Percentiles rank a stretch among this genome's conserved stretches.
Conservation (phyloP, 768 basidiomycete species). For the Neoboletus magnificus region DNA sequence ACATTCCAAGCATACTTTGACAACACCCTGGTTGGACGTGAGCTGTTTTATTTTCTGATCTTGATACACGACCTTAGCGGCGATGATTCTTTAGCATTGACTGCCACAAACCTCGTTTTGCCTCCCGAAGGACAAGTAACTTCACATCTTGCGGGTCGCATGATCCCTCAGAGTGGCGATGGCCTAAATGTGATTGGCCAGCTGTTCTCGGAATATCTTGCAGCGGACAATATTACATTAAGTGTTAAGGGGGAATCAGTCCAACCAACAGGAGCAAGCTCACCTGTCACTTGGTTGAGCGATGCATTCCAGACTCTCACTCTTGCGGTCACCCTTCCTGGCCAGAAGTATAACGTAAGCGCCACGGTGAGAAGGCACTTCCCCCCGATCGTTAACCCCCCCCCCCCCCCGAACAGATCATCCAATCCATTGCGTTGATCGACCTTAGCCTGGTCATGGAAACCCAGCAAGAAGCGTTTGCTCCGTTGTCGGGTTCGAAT, state of each 20-base stretch:
- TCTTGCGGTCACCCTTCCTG: conserved; percentile 59
- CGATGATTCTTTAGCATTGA: conserved; percentile 42
- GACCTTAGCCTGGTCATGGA: conserved; percentile 56
- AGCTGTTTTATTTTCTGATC: conserved; percentile 24
- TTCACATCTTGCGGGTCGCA: conserved; percentile 59
- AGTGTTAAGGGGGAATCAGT: conserved; percentile 58
- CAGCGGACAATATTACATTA: conserved; percentile 61
- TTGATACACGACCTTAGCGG: background rate
- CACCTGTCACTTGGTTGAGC: conserved; percentile 59
- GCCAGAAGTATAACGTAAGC: conserved; percentile 51
- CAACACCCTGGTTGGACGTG: conserved; percentile 56
- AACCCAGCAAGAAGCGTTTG: conserved; percentile 51
- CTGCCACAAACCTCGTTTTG: conserved; percentile 47
- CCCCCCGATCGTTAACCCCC: background rate
- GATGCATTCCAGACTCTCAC: conserved; percentile 67
- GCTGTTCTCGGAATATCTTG: conserved; percentile 65
- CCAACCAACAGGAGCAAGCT: conserved; percentile 50
- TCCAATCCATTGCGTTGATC: conserved; percentile 57
- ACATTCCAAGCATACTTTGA: conserved; percentile 62
- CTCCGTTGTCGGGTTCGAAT: conserved; percentile 56
- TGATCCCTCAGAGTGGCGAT: conserved; percentile 57
- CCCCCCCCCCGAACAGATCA: conserved; percentile 47
- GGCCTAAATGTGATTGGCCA: conserved; percentile 51
- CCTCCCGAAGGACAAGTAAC: conserved; percentile 45
- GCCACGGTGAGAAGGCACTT: background rate